phyloP scores from a whole-genome alignment of 352 stramenopile genomes.

The Phytophthora pinifolia region DNA sequence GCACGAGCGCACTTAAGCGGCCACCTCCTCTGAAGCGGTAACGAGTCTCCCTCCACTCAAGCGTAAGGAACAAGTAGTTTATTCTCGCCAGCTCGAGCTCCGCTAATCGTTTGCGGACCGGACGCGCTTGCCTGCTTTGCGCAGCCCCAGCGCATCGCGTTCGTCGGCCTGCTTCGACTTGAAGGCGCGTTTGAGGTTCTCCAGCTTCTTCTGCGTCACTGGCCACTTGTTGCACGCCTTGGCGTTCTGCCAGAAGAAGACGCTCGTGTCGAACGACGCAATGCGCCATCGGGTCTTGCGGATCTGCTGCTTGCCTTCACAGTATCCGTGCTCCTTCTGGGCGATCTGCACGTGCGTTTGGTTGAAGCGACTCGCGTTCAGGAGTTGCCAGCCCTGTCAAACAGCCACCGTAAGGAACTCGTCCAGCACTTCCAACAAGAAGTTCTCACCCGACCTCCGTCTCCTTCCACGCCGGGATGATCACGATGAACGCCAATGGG shows the following conservation, averaged over 20 bases:
- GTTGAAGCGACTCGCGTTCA: slow-evolving; percentile 78
- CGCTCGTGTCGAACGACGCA: slow-evolving; percentile 94
- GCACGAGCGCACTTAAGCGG: background rate
- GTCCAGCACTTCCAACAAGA: background rate
- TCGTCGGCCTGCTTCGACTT: slow-evolving; percentile 80
- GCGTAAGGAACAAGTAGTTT: slow-evolving; percentile 12
- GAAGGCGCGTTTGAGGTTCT: slow-evolving; percentile 60
- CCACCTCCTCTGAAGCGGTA: slow-evolving; percentile 13
- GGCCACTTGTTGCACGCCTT: slow-evolving; percentile 70
- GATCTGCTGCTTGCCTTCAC: slow-evolving; percentile 91
- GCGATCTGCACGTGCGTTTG: slow-evolving; percentile 69
- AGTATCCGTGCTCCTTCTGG: slow-evolving; percentile 90
- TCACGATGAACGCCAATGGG: slow-evolving; percentile 89
- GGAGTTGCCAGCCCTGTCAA: slow-evolving; percentile 69
- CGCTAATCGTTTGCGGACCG: slow-evolving; percentile 30
- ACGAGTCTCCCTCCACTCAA: slow-evolving; percentile 1
- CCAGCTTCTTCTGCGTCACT: slow-evolving; percentile 57
- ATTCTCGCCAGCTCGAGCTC: slow-evolving; percentile 17
- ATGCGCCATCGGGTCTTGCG: slow-evolving; percentile 88
- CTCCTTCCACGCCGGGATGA: slow-evolving; percentile 90
- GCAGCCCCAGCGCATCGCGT: slow-evolving; percentile 62
- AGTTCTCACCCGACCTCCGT: slow-evolving; percentile 42
- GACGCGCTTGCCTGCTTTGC: slow-evolving; percentile 74
- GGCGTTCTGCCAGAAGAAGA: slow-evolving; percentile 96
- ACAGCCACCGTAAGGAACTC: slow-evolving; percentile 4